phyloP scores from a whole-genome alignment of 2,329 filamentous ascomycete genomes.

The Chrysosphaeria jannelii region DNA sequence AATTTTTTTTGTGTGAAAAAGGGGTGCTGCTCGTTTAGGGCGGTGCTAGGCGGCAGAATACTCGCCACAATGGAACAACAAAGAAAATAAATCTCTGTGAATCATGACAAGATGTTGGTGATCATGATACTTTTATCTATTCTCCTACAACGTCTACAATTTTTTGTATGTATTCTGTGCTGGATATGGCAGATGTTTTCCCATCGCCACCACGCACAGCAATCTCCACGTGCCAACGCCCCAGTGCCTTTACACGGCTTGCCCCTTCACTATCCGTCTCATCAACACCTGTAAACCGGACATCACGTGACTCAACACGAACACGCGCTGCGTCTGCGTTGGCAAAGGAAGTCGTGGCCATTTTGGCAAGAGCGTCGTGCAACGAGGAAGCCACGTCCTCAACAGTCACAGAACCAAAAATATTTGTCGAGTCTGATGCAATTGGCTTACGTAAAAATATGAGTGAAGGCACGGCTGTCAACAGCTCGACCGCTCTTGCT shows the following conservation, averaged over 20 bases:
- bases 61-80: too few species aligned
- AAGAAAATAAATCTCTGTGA: too few species aligned
- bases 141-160: too few species aligned
- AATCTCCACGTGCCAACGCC: constrained; percentile 12
- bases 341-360: constrained; percentile 5
- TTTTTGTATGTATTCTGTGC: too few species aligned
- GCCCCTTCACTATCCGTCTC: constrained; percentile 9
- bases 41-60: too few species aligned
- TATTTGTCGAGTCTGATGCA: constrained; percentile 5
- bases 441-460: constrained; percentile 12
- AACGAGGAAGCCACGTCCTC: constrained; percentile 10
- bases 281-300: constrained; percentile 8
- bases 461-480: constrained; percentile 11
- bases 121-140: too few species aligned
- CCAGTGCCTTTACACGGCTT: constrained; percentile 13
- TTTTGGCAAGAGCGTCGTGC: constrained; percentile 9
- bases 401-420: constrained; percentile 14
- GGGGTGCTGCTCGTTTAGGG: too few species aligned
- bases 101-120: too few species aligned
- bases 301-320: constrained; percentile 9
- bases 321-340: constrained; percentile 8
- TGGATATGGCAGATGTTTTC: too few species aligned
- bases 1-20: too few species aligned
- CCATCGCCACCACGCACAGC: constrained; percentile 7
- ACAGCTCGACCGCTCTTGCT: constrained; percentile 9